These are phyloP conservation scores for Poa annua DNA, from an alignment of 176 grass and related monocot genomes.

Conservation along the genomic window DNA sequence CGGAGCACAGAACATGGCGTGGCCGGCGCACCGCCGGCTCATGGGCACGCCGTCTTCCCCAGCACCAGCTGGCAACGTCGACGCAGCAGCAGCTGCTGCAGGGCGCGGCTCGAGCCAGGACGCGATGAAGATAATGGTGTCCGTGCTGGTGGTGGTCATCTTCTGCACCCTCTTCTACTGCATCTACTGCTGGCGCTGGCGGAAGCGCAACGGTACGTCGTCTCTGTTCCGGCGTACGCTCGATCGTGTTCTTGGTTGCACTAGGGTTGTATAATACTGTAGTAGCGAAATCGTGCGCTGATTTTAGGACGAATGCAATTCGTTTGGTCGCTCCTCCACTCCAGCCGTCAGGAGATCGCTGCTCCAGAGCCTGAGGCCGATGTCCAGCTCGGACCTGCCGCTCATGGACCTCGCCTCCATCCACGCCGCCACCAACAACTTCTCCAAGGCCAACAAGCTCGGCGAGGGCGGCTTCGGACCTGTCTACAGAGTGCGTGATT, in stretches of 20 bases:
- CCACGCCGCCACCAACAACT: conserved; percentile 73
- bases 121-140: conserved; percentile 69
- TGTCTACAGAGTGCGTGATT: conserved; percentile 60
- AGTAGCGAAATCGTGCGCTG: neutral
- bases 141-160: conserved; percentile 70
- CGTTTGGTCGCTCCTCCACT: conserved; percentile 17
- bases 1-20: neutral
- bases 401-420: conserved; percentile 76
- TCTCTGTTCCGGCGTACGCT: neutral
- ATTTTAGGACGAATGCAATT: neutral
- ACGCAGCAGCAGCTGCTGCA: too few relatives aligned
- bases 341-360: conserved; percentile 68
- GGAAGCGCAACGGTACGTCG: conserved; percentile 79
- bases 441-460: conserved; percentile 84
- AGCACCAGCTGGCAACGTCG: neutral
- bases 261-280: too few relatives aligned
- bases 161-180: conserved; percentile 73
- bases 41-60: conserved; percentile 6
- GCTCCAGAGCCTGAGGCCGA: conserved; percentile 55
- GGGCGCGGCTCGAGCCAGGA: conserved; percentile 44
- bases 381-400: conserved; percentile 72
- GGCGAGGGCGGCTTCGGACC: conserved; percentile 94
- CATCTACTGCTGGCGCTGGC: conserved; percentile 95
- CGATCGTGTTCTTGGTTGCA: conserved; percentile 1
- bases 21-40: conserved; percentile 27